phyloP scores from a whole-genome alignment of 352 stramenopile genomes.

The Globisporangium splendens region DNA sequence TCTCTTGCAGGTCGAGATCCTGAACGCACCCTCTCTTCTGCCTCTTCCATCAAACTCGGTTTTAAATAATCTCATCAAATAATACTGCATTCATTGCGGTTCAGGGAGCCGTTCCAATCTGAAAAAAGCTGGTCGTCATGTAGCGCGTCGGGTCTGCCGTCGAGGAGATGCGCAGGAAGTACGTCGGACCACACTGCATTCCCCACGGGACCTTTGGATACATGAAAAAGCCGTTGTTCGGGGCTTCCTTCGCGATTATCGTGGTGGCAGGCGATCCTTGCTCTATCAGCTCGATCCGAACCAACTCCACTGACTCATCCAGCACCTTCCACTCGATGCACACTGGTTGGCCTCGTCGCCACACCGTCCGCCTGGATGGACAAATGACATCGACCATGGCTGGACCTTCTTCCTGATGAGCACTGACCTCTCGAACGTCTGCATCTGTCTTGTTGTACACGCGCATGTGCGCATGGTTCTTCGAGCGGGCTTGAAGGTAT shows the following conservation, averaged over 20 bases:
- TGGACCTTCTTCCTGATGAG: slow-evolving; percentile 32
- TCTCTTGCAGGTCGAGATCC: not conserved
- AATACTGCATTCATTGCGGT: slow-evolving; percentile 2
- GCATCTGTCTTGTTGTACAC: slow-evolving; percentile 43
- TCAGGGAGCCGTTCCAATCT: slow-evolving; percentile 52
- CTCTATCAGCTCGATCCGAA: slow-evolving; percentile 73
- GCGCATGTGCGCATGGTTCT: slow-evolving; percentile 52
- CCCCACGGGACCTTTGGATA: slow-evolving; percentile 83
- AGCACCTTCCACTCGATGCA: slow-evolving; percentile 74
- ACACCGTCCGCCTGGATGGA: slow-evolving; percentile 47
- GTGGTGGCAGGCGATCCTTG: slow-evolving; percentile 62
- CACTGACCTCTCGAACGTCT: slow-evolving; percentile 18
- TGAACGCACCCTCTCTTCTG: not conserved
- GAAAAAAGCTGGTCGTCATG: slow-evolving; percentile 64
- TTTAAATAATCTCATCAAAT: slow-evolving; percentile 15
- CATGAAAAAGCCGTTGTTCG: slow-evolving; percentile 70
- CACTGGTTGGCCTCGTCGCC: slow-evolving; percentile 66
- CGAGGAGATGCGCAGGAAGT: slow-evolving; percentile 70
- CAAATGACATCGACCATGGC: slow-evolving; percentile 37
- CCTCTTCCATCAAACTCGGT: slow-evolving; percentile 1
- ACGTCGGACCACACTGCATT: slow-evolving; percentile 71
- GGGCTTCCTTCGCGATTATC: slow-evolving; percentile 44
- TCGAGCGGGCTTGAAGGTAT: slow-evolving; percentile 12
- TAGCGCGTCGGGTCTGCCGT: slow-evolving; percentile 34
- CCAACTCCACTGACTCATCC: slow-evolving; percentile 35